Base-by-base conservation (phyloP, 2,329 filamentous ascomycete genomes). In the Helotiales sp. region DNA sequence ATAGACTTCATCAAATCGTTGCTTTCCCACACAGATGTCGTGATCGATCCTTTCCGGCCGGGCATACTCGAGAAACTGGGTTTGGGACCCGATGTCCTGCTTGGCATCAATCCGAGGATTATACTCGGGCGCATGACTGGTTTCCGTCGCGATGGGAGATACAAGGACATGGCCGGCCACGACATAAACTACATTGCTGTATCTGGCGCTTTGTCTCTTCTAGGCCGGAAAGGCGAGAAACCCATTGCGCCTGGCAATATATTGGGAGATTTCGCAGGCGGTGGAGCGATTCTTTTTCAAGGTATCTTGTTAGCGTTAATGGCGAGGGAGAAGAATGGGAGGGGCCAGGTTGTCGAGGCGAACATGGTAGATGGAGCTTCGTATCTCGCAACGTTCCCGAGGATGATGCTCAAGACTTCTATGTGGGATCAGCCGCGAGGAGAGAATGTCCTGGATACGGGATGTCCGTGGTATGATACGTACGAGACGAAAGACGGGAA, bases 181-280 rank as follows among this genome's bases (percentile, higher is more conserved):
- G 94, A 97, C 78, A 97, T 97, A 78, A 97, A 98, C 77, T 98
- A 98, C 79, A 90, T 98, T 49, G 93, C 94, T 58, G 92, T 97
- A 0, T 91, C 91, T 0, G 95, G 95, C 0, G 90, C 91, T 0
- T 80, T 98, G 30, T 85, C 86, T 0, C 83, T 97, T 79, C 86
- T 98, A 2, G 95, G 95, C 0, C 83, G 91, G 0, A 82, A 82
- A 30, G 85, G 84, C 17, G 86, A 90, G 75, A 89, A 87, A 71
- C 95, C 95, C 0, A 89, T 91, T 69, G 86, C 94, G 20, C 96
- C 96, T 0, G 87, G 83, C 6, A 98, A 98, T 75, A 85, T 98
- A 20, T 81, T 98, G 0, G 95, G 89, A 0, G 95, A 98, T 78
- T 98, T 98, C 72, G 96, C 92, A 0, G 95, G 93, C 34, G 95